Evolutionary conservation across 345 rosid genomes (phyloP), one percentile per base, ranked within the genome.

Genomic region (Hibiscus tridactylites): DNA sequence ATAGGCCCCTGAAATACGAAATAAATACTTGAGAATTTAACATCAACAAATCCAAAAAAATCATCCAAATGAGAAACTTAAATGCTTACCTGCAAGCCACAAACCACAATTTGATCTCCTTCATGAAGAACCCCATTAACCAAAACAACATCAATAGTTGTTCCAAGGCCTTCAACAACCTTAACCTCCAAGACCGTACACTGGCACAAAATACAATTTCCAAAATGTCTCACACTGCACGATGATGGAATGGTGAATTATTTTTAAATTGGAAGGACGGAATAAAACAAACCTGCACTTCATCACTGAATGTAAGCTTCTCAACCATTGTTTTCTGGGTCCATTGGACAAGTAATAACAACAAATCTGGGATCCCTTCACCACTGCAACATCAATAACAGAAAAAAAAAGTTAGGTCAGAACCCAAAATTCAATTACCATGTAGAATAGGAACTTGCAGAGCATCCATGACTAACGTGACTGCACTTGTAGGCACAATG

Each of bases 171-270:
- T 85, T 95, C 99, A 61, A 90, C 76, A 59, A 89, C 97, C 87
- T 92, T 95, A 54, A 95, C 97, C 86, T 95, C 99, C 82, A 95
- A 76, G 53, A 95, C 99, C 11, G 99, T 95, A 79, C 97, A 90
- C 97, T 95, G 89, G 74, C 72, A 77, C 61, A 71, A 31, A 68
- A 77, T 58, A 71, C 73, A 73, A 81, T 75, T 29, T 57, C 66
- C 60, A 80, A 56, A 65, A 73, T 26, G 65, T 72, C 44, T 56
- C 73, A 73, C 46, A 47, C 67, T 68, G 15, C 37, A 64, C 19
- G 21, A 73, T 50, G 11, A n/a, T 16, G n/a, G 54, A 73, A 44
- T 71, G 68, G 65, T 16, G 8, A 10, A 65, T 11, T 3, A 54
- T 37, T 26, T 35, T 61, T n/a, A 16, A 50, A 63, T 21, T 37